Evolutionary conservation across 805 yeast genomes (phyloP), one percentile per base, ranked within the genome.

Genomic region (Candida adriatica): DNA sequence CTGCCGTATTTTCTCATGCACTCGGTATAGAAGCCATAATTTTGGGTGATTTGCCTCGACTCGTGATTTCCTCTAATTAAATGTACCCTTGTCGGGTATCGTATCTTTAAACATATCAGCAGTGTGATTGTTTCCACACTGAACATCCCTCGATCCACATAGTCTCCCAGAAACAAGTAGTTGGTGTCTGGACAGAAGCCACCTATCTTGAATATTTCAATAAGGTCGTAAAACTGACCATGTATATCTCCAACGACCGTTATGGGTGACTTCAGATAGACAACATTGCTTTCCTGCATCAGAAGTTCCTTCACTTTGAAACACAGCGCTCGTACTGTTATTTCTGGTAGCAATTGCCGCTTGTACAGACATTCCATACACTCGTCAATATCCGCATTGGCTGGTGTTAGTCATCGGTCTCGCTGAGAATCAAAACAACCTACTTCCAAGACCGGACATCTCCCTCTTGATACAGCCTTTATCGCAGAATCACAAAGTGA

Each of bases 171-270:
- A 52, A 92, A 92, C 25, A 92, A 58, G 55, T 92, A 92, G 58
- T 90, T 92, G 3, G 97, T 92, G 49, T 81, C 81, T 0, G 98
- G 97, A 4, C 94, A 82, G 30, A 74, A 72, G 0, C 97, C 98
- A 1, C 96, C 97, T 23, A 90, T 92, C 38, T 79, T 75, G 59
- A 92, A 92, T 20, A 92, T 86, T 55, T 92, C 98, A 18, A 92
- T 58, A 33, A 92, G 62, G 55, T 92, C 98, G 54, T 88, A 94
- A 51, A 84, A 92, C 58, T 92, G 98, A 7, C 97, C 98, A 49
- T 92, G 98, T 27, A 92, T 90, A 53, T 92, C 98, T 2, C 98
- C 98, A 5, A 92, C 96, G 6, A 92, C 85, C 0, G 97, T 86
- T 8, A 92, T 85, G 1, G 98, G 98, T 3, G 94, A 73, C 21